Evolutionary conservation across 257 asterid species (phyloP).

Genomic region (Nicotiana tabacum): DNA sequence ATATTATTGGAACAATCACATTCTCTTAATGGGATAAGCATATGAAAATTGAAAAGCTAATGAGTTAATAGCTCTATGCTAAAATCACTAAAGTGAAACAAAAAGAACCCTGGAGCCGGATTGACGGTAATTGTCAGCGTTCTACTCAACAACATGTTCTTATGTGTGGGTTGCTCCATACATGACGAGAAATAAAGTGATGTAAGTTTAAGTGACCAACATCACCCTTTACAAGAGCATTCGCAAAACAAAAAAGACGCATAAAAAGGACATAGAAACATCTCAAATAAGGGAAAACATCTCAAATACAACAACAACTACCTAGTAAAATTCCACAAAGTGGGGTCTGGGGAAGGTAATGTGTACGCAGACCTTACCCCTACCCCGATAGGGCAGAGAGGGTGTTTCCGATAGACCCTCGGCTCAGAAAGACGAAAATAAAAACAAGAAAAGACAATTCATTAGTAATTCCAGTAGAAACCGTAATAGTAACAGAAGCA

Average conservation of each 20-base stretch:
- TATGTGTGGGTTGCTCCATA: background rate
- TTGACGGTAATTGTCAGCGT: background rate
- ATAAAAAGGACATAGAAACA: background rate
- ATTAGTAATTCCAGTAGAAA: too few relatives aligned
- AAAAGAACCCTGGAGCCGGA: background rate
- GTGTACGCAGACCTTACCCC: too few relatives aligned
- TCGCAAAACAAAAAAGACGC: background rate
- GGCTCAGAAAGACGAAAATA: too few relatives aligned
- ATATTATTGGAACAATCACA: background rate
- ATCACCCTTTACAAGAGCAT: background rate
- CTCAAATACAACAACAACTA: background rate
- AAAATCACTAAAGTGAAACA: background rate
- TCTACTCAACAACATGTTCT: background rate
- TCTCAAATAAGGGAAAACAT: background rate
- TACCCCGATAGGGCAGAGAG: too few relatives aligned
- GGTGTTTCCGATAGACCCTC: too few relatives aligned
- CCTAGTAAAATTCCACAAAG: too few relatives aligned
- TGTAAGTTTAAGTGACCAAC: background rate
- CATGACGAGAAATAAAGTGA: background rate
- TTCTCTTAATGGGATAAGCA: background rate
- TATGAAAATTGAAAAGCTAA: background rate
- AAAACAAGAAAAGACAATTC: too few relatives aligned
- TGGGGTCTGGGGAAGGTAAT: too few relatives aligned
- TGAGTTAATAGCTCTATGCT: background rate
- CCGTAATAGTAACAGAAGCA: too few relatives aligned